These are phyloP conservation scores for Pseudoturritis turrita DNA, from an alignment of 345 rosid species.

Conservation along the genomic window DNA sequence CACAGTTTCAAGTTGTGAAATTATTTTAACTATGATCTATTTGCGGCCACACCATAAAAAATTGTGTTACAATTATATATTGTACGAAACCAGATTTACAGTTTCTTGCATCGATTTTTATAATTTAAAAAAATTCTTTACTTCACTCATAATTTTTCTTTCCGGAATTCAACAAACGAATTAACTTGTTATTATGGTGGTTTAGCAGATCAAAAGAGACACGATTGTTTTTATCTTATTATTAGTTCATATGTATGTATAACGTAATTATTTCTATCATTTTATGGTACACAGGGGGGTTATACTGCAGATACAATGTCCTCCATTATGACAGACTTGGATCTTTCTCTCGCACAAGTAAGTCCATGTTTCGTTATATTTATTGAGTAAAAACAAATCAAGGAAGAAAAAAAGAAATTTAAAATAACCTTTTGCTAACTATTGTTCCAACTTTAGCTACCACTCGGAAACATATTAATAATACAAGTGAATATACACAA, in stretches of 20 bases:
- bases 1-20: too few species aligned
- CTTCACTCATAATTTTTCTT: too few species aligned
- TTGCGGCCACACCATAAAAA: too few species aligned
- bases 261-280: background rate
- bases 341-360: slow-evolving; percentile 48
- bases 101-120: too few species aligned
- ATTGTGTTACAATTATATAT: too few species aligned
- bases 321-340: slow-evolving; percentile 47
- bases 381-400: background rate
- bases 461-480: background rate
- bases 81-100: too few species aligned
- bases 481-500: background rate
- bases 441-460: too few species aligned
- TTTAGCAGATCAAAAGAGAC: background rate
- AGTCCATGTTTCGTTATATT: background rate
- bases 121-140: too few species aligned
- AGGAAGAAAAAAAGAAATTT: background rate
- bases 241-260: background rate
- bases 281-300: slow-evolving; percentile 33
- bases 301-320: slow-evolving; percentile 54
- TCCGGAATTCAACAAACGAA: background rate
- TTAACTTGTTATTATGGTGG: background rate
- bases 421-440: background rate
- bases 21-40: too few species aligned
- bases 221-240: background rate